phyloP scores from a whole-genome alignment of 257 asterid species.

The Lithospermum erythrorhizon region DNA sequence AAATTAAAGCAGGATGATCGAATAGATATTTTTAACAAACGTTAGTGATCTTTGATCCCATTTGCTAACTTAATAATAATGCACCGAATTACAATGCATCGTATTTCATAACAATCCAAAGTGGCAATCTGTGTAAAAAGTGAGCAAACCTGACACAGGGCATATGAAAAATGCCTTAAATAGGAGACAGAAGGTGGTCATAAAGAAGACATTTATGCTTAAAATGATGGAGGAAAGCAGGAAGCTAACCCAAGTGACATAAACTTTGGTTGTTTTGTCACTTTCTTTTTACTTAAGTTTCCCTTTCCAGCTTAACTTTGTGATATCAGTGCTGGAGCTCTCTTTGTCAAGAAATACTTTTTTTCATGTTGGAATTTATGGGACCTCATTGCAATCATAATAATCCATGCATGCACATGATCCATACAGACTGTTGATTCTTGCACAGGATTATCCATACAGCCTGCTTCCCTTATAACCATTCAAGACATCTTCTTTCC shows the following conservation, averaged over 20 bases:
- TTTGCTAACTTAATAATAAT: too few species aligned
- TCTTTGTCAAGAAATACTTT: neutral
- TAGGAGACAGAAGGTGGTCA: neutral
- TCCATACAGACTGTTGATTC: neutral
- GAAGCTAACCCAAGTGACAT: neutral
- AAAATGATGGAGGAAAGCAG: neutral
- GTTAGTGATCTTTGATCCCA: too few species aligned
- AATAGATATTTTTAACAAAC: too few species aligned
- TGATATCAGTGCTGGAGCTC: neutral
- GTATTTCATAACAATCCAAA: neutral
- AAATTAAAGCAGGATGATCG: too few species aligned
- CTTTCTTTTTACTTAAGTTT: neutral
- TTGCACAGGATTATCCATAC: neutral
- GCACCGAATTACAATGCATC: neutral
- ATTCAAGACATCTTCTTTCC: neutral
- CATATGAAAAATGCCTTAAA: neutral
- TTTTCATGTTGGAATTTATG: neutral
- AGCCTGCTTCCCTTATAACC: neutral
- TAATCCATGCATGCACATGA: neutral
- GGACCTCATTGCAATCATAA: neutral
- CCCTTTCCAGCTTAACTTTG: neutral
- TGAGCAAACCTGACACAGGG: neutral
- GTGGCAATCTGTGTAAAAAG: neutral
- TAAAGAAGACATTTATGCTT: neutral
- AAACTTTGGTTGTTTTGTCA: neutral